A percentile compares a stretch with the other conserved stretches of the same genome.
Conservation (phyloP, 2,329 filamentous ascomycete species). For the Stylonectria norvegica region DNA sequence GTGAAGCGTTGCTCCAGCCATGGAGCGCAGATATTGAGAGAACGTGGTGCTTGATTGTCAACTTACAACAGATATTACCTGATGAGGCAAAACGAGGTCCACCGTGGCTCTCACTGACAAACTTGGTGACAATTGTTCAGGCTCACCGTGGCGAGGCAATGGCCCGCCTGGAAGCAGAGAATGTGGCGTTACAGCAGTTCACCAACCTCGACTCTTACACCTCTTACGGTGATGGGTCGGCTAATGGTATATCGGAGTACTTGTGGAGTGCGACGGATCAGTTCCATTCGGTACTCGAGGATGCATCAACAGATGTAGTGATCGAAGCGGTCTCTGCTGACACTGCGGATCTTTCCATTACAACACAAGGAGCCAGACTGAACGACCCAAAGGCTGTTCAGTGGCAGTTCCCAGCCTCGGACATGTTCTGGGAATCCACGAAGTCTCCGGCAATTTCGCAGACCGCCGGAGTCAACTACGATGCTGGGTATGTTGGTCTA, state of each 20-base stretch:
- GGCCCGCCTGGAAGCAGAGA: conserved; percentile 3
- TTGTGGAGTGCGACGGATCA: too few species aligned
- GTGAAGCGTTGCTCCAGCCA: conserved; percentile 14
- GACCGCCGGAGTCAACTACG: not conserved
- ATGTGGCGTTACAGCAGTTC: not conserved
- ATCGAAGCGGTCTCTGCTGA: too few species aligned
- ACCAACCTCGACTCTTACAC: not conserved
- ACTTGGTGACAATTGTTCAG: conserved; percentile 9
- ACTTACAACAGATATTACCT: conserved; percentile 6
- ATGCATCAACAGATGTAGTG: not conserved
- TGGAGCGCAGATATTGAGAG: conserved; percentile 25
- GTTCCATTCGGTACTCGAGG: too few species aligned
- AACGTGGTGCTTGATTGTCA: conserved; percentile 15
- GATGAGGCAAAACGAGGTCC: conserved; percentile 7
- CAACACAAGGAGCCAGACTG: not conserved
- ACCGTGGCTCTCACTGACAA: conserved; percentile 17
- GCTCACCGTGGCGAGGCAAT: conserved; percentile 12
- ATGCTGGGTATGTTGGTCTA: not conserved
- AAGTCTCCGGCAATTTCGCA: conserved; percentile 12
- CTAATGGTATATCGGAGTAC: not conserved
- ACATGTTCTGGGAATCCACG: too few species aligned
- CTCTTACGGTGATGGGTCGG: not conserved
- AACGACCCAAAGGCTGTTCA: too few species aligned
- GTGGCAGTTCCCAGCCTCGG: too few species aligned
- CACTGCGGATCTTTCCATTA: not conserved